Percentiles rank a stretch among this genome's conserved stretches.
Evolutionary conservation across 495 filamentous ascomycete species (phyloP).

Genomic region (Xylaria intraflava): DNA sequence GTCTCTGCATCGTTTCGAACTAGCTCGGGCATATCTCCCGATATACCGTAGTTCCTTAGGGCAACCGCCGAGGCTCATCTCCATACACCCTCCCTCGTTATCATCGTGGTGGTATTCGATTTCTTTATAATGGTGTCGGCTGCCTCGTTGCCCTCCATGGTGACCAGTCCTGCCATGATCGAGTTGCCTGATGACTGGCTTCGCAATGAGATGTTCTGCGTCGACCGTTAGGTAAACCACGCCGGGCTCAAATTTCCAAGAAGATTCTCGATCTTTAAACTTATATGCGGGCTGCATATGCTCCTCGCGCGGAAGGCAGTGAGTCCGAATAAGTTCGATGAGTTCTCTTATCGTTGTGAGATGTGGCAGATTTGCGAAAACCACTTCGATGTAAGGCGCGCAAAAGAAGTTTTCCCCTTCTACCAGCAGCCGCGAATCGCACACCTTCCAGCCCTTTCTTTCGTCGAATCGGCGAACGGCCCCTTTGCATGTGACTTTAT

Average conservation of each 20-base stretch:
- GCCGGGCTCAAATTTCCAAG: slow-evolving; percentile 9
- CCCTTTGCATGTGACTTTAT: slow-evolving; percentile 2
- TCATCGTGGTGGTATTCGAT: neutral
- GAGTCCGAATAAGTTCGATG: neutral
- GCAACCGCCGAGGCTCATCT: neutral
- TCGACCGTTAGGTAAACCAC: slow-evolving; percentile 2
- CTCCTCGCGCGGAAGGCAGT: neutral
- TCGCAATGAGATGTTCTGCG: neutral
- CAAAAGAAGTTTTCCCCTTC: slow-evolving; percentile 7
- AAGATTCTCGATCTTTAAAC: neutral
- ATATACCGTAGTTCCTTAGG: neutral
- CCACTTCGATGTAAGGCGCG: slow-evolving; percentile 7
- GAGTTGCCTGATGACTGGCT: neutral
- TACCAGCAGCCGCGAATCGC: neutral
- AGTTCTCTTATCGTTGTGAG: slow-evolving; percentile 1
- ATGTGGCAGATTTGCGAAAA: slow-evolving; percentile 1
- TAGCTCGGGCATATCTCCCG: neutral
- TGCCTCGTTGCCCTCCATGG: neutral
- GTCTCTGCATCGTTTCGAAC: neutral
- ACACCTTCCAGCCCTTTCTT: slow-evolving; percentile 1
- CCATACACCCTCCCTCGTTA: neutral
- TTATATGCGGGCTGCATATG: slow-evolving; percentile 10
- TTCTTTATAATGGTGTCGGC: neutral
- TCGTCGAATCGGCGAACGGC: slow-evolving; percentile 5
- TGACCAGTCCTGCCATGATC: neutral